Evolutionary conservation across 176 grass and related monocot species (phyloP), one percentile per base, ranked within the genome.

Genomic region (Ensete glaucum): DNA sequence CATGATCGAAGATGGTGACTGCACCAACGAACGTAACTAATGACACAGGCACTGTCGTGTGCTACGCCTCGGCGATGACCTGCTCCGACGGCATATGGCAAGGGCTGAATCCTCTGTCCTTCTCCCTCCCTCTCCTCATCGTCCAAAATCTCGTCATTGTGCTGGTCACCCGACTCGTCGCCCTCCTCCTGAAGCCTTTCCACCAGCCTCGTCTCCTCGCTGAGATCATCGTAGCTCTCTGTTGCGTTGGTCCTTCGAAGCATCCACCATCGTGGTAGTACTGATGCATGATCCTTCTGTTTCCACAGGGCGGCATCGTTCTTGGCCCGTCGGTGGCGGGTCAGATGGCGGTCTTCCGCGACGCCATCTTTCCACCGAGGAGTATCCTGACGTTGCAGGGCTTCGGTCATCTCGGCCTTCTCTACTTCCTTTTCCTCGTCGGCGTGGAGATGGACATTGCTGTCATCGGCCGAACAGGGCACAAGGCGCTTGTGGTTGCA

Each of bases 301-400:
- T 60, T n/a, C 25, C 63, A 62, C 20, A 84, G 79, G 79, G 80
- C 49, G 82, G 82, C 52, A 77, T 76, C 52, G 59, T 92, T 6
- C 80, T 89, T 0, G 90, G 90, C 0, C 87, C 90, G 22, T 92
- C 90, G 9, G 43, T 87, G 68, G 89, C 89, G 86, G 90, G 90
- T 17, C 78, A 79, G 34, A 62, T 80, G 49, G 78, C 78, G 6
- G 4, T n/a, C 43, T 70, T n/a, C 34, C 16, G 17, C 15, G 17
- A 19, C 4, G 2, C 3, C 12, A 0, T 70, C 67, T 70, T 70
- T 48, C 67, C 67, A 2, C 16, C 34, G 15, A 25, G 43, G 43
- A 70, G 67, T 17, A 9, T 50, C 43, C 20, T 51, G 27, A 25
- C 25, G 9, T 11, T 70, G 43, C 43, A 70, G 27, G 51, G 43